Base-by-base conservation (phyloP, 2,329 filamentous ascomycete species). In the Diaporthe citriasiana region DNA sequence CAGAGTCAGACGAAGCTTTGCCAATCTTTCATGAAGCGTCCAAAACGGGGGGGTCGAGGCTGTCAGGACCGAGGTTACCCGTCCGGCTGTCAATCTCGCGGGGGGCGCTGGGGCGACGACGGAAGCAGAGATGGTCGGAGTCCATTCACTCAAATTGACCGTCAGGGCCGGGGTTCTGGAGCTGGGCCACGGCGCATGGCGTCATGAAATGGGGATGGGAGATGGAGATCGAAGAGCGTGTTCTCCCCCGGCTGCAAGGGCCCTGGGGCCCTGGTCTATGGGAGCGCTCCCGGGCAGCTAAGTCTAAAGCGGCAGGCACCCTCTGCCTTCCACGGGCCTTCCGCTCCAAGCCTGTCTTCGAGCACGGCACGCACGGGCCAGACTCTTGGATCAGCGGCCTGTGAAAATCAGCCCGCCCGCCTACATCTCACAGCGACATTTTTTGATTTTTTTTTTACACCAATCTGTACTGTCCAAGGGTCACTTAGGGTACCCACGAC, bases 171-270 rank as follows among this genome's bases (percentile, higher is more conserved):
- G 66, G 66, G 40, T 55, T 53, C 59, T 51, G 70, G 33, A 63
- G 56, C 47, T 71, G 57, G 70, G 56, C 56, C 56, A 63, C 56
- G 57, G 56, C 35, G 56, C 35, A 71, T 72, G 71, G 71, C 71
- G 71, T 72, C 71, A 72, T 66, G 71, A 69, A 69, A 70, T 59
- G 68, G 55, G 51, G 51, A 70, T 59, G 51, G 22, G 15, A 47
- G 51, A 65, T 57, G 50, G 66, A 53, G 33, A 68, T 27, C 47
- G 35, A 25, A 40, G 45, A 40, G 63, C 47, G 47, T 51, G 10
- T 38, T 57, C 66, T 70, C 35, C 66, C 25, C 51, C 38, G 51
- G 25, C 30, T 25, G 19, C 66, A 42, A 57, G 66, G 66, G 22
- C 70, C 70, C 70, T 57, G 60, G 70, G 35, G 25, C 33, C 38